A percentile compares a stretch with the other conserved stretches of the same genome.
phyloP scores from a whole-genome alignment of 768 basidiomycete species.

The Kwoniella mangroviensis region DNA sequence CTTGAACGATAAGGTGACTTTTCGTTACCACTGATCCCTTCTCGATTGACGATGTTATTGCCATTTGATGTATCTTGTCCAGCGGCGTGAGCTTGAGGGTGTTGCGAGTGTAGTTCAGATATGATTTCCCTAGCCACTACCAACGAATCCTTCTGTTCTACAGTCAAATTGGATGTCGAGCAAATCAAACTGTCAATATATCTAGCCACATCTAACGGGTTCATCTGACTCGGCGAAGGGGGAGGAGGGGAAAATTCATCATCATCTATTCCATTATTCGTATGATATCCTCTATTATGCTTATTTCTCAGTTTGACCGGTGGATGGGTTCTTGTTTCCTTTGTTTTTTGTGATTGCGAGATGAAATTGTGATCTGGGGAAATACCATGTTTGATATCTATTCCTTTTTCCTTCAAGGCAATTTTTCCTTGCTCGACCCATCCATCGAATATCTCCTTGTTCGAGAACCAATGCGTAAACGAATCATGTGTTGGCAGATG shows the following conservation, averaged over 20 bases:
- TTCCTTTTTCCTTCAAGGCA: conserved; percentile 40
- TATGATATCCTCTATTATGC: conserved; percentile 7
- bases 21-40: background rate
- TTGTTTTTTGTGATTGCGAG: background rate
- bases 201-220: background rate
- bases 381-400: conserved; percentile 31
- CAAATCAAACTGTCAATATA: conserved; percentile 6
- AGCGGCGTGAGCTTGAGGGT: background rate
- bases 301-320: background rate
- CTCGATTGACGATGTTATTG: background rate
- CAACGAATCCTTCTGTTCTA: conserved; percentile 9
- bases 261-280: conserved; percentile 4
- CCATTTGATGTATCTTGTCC: background rate
- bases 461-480: conserved; percentile 44
- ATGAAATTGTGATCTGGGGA: conserved; percentile 2
- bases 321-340: background rate
- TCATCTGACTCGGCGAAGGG: background rate
- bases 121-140: background rate
- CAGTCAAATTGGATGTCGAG: background rate
- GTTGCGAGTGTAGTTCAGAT: background rate
- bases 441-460: conserved; percentile 17
- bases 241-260: conserved; percentile 5
- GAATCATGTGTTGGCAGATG: conserved; percentile 37
- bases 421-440: conserved; percentile 41
- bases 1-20: background rate